Conservation (phyloP, 495 filamentous ascomycete genomes). For the Apodospora peruviana region DNA sequence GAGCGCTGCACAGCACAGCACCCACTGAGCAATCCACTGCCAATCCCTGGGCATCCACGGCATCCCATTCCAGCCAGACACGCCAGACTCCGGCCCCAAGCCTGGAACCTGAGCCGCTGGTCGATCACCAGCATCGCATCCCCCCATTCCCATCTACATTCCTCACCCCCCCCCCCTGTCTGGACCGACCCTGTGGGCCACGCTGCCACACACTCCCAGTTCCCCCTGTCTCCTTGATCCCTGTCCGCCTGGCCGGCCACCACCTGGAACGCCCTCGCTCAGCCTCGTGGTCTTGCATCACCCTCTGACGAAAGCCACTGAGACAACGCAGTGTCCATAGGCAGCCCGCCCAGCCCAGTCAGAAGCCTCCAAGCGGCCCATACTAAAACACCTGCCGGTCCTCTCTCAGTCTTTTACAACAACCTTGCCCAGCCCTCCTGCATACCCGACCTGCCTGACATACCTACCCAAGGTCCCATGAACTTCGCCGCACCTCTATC, state of each 20-base stretch:
- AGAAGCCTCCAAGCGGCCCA: constrained; percentile 19
- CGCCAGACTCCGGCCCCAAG: constrained; percentile 10
- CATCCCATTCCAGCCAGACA: constrained; percentile 22
- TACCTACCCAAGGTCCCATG: constrained; percentile 6
- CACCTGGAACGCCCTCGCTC: constrained; percentile 26
- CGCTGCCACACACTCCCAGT: constrained; percentile 8
- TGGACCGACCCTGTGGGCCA: constrained; percentile 23
- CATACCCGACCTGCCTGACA: constrained; percentile 2
- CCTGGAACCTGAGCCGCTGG: constrained; percentile 24
- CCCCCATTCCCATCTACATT: not conserved
- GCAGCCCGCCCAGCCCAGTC: constrained; percentile 16
- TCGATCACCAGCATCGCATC: constrained; percentile 9
- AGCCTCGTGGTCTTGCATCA: constrained; percentile 33
- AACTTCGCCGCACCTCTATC: constrained; percentile 21
- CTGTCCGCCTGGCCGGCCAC: constrained; percentile 27
- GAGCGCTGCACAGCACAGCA: constrained; percentile 8
- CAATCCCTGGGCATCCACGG: too few relatives aligned
- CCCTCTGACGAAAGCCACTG: constrained; percentile 24
- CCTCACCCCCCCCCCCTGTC: constrained; percentile 11
- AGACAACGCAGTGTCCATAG: constrained; percentile 26
- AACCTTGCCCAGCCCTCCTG: constrained; percentile 15
- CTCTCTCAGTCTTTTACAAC: constrained; percentile 12
- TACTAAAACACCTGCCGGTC: constrained; percentile 16
- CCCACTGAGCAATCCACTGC: not conserved
- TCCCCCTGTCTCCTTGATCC: constrained; percentile 9